These are phyloP conservation scores for Pilobolus umbonatus DNA, from an alignment of 192 early-diverging fungal genomes.

Conservation along the genomic window DNA sequence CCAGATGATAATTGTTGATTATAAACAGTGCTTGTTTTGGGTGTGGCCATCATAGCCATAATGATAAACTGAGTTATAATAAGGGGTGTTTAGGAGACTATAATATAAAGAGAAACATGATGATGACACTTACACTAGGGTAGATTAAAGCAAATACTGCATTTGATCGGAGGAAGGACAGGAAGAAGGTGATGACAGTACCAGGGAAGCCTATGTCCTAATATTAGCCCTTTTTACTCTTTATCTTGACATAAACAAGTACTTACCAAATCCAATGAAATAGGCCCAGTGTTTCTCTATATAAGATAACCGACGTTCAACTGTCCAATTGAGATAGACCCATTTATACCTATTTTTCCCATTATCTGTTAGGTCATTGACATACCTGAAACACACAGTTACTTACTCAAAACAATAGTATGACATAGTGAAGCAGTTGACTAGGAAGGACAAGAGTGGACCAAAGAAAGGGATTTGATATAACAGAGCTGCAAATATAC, in stretches of 20 bases:
- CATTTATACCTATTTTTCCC: conserved; percentile 25
- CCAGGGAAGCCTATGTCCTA: conserved; percentile 15
- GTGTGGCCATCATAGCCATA: conserved; percentile 30
- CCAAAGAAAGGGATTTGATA: conserved; percentile 25
- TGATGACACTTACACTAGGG: conserved; percentile 31
- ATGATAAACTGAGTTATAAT: conserved; percentile 21
- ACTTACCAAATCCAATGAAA: conserved; percentile 33
- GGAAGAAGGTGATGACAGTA: conserved; percentile 29
- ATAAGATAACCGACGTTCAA: conserved; percentile 24
- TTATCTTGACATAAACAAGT: background rate
- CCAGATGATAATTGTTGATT: conserved; percentile 5
- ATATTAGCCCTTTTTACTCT: background rate
- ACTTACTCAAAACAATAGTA: conserved; percentile 40
- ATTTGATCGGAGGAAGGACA: conserved; percentile 20
- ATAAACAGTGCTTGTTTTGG: conserved; percentile 7
- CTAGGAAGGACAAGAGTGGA: conserved; percentile 13
- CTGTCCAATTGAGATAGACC: conserved; percentile 21
- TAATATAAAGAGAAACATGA: background rate
- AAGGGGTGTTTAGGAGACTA: background rate
- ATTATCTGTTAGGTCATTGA: background rate
- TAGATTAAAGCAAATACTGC: conserved; percentile 30
- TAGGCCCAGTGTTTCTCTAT: conserved; percentile 33
- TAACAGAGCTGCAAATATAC: conserved; percentile 22
- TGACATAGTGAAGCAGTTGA: conserved; percentile 28
- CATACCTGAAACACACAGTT: background rate